Evolutionary conservation across 768 basidiomycete species (phyloP), one percentile per base, ranked within the genome.

Genomic region (Russula foetens): DNA sequence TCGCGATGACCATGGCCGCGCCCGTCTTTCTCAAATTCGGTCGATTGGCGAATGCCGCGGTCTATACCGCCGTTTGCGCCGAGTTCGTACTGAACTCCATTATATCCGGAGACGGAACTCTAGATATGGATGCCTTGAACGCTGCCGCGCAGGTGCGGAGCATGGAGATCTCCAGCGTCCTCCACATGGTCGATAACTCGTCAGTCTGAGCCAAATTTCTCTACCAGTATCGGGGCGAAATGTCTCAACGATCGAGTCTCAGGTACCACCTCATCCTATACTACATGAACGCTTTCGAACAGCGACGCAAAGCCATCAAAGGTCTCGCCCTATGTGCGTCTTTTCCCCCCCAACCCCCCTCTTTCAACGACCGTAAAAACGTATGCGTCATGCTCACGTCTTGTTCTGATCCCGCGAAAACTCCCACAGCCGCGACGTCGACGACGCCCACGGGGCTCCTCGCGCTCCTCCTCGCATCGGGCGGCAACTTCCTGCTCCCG

Each of bases 111-210:
- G 31, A 62, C 31, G 60, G 59, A 23, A 17, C 56, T 45, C 59
- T 55, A 19, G 50, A 62, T 38, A 56, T 47, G 53, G 45, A 55
- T 45, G 24, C 53, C 29, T 47, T 64, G 55, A n/a, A 51, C 33
- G 59, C 50, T 4, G 59, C n/a, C n/a, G n/a, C 59, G 4, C 63
- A 61, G 52, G 54, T 45, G 39, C 43, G 55, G 29, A 64, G 63
- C 39, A 62, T 62, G 59, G 21, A 48, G 21, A 64, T 64, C 12
- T 54, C 63, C 5, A 43, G 54, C 38, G 12, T 49, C 24, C 45
- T 64, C 1, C 63, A 64, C 31, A 48, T 56, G 31, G 19, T 64
- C n/a, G 63, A 64, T 21, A 57, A 57, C 45, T 47, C 39, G 63
- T 64, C 29, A 31, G 59, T 24, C 21, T n/a, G n/a, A n/a, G n/a